Evolutionary conservation across 805 yeast species (phyloP).

Genomic region (Zygotorulaspora chibaensis): DNA sequence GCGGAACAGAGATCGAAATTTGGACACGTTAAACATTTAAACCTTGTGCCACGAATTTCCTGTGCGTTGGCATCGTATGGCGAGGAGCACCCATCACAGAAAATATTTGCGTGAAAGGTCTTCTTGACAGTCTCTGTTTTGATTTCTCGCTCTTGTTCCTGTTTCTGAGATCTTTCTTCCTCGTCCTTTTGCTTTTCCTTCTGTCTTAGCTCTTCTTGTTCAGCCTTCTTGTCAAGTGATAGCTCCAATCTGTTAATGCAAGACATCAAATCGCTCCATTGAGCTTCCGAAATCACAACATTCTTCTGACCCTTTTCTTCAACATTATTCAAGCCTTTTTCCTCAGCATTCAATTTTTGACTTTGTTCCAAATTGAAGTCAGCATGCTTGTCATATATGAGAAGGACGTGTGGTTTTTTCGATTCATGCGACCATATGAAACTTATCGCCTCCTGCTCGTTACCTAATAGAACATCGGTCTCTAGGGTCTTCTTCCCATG

Average conservation of each 20-base stretch:
- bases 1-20: slow-evolving; percentile 47
- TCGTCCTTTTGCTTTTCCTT: background rate
- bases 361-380: background rate
- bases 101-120: slow-evolving; percentile 15
- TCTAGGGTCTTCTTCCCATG: slow-evolving; percentile 15
- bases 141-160: background rate
- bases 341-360: background rate
- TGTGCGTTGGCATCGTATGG: slow-evolving; percentile 9
- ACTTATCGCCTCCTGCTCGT: slow-evolving; percentile 8
- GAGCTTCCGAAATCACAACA: slow-evolving; percentile 15
- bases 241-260: slow-evolving; percentile 18
- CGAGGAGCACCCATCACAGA: slow-evolving; percentile 30
- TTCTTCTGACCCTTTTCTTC: slow-evolving; percentile 2
- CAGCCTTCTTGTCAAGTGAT: slow-evolving; percentile 8
- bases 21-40: slow-evolving; percentile 44
- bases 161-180: background rate
- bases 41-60: slow-evolving; percentile 40
- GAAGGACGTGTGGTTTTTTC: slow-evolving; percentile 12
- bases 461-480: slow-evolving; percentile 12
- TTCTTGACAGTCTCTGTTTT: background rate
- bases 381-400: slow-evolving; percentile 13
- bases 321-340: background rate
- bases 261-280: slow-evolving; percentile 16
- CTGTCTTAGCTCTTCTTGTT: background rate
- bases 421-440: slow-evolving; percentile 11